phyloP scores from a whole-genome alignment of 2,329 filamentous ascomycete genomes.

The Aureobasidium zeae region DNA sequence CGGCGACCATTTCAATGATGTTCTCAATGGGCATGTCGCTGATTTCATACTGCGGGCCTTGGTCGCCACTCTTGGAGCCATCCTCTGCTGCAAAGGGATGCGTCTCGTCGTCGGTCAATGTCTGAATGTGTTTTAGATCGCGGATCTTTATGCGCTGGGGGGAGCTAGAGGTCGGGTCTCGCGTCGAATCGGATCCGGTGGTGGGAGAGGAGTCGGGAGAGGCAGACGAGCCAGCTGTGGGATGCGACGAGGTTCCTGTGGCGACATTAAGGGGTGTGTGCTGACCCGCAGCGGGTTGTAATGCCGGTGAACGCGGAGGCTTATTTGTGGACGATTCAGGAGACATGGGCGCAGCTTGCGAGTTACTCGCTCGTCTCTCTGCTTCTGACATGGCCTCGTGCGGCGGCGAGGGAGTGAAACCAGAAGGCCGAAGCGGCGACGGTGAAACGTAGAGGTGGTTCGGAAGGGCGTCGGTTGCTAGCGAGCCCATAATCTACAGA shows the following conservation, averaged over 20 bases:
- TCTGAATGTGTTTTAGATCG: constrained; percentile 84
- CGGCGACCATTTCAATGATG: constrained; percentile 98
- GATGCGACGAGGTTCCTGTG: background rate
- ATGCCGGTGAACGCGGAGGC: constrained; percentile 2
- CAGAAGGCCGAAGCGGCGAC: constrained; percentile 9
- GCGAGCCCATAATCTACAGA: constrained; percentile 47
- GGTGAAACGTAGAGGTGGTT: constrained; percentile 41
- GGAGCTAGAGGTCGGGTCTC: constrained; percentile 26
- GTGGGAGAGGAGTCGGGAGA: constrained; percentile 31
- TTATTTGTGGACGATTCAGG: constrained; percentile 3
- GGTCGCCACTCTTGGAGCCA: constrained; percentile 31
- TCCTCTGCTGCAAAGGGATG: constrained; percentile 45
- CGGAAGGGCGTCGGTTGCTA: constrained; percentile 62
- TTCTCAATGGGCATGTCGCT: constrained; percentile 95
- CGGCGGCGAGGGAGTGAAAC: constrained; percentile 4
- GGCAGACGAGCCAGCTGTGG: constrained; percentile 28
- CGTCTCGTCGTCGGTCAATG: constrained; percentile 71
- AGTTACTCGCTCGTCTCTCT: constrained; percentile 14
- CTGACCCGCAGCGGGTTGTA: constrained; percentile 11
- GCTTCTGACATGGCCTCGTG: constrained; percentile 17
- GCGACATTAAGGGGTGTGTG: constrained; percentile 4
- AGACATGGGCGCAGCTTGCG: constrained; percentile 4
- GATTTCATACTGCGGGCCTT: constrained; percentile 72
- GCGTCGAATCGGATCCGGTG: constrained; percentile 20
- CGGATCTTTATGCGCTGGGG: constrained; percentile 66